A percentile compares a stretch with the other conserved stretches of the same genome.
phyloP scores from a whole-genome alignment of 805 yeast genomes.

The Candida railenensis region DNA sequence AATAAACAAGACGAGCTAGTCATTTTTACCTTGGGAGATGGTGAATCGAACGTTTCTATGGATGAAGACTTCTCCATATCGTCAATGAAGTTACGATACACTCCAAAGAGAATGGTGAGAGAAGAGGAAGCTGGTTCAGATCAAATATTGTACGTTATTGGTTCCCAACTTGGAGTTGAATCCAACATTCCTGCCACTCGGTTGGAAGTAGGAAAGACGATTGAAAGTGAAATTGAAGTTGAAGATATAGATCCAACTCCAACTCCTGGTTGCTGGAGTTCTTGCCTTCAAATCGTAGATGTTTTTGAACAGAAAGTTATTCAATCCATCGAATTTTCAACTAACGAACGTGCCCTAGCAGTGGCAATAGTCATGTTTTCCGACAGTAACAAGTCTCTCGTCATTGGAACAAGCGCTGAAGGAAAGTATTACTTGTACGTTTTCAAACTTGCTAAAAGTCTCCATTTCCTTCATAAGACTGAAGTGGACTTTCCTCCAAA shows the following conservation, averaged over 20 bases:
- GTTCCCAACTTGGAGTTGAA: slow-evolving; percentile 49
- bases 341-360: slow-evolving; percentile 43
- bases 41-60: slow-evolving; percentile 27
- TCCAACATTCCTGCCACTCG: slow-evolving; percentile 29
- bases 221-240: slow-evolving; percentile 47
- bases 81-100: slow-evolving; percentile 44
- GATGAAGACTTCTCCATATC: slow-evolving; percentile 28
- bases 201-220: slow-evolving; percentile 27
- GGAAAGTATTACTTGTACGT: slow-evolving; percentile 31
- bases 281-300: slow-evolving; percentile 54
- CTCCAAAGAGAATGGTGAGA: slow-evolving; percentile 47
- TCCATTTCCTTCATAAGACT: slow-evolving; percentile 62
- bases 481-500: slow-evolving; percentile 45
- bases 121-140: slow-evolving; percentile 3
- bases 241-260: slow-evolving; percentile 13
- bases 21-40: slow-evolving; percentile 53
- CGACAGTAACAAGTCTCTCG: slow-evolving; percentile 31
- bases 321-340: slow-evolving; percentile 45
- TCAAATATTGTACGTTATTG: slow-evolving; percentile 7
- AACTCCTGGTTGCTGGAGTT: slow-evolving; percentile 38
- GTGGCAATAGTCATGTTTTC: slow-evolving; percentile 32
- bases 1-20: slow-evolving; percentile 45
- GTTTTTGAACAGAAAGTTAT: slow-evolving; percentile 27
- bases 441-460: slow-evolving; percentile 25
- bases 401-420: slow-evolving; percentile 42